These are phyloP conservation scores for Fomes fomentarius DNA, from an alignment of 1,284 basidiomycete genomes.

Conservation along the genomic window DNA sequence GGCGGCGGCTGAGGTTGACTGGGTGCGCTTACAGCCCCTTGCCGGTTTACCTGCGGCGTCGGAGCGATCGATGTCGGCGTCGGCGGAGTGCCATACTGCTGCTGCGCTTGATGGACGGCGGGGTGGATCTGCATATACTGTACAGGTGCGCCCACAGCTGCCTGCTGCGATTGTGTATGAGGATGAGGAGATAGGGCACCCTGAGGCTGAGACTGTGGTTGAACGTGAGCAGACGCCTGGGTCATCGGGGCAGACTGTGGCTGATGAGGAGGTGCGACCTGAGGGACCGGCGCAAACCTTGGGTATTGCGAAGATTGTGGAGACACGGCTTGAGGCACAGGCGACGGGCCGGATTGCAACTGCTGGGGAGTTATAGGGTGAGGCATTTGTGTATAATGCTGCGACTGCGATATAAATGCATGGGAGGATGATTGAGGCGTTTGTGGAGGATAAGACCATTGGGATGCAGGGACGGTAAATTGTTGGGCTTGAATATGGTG, in stretches of 20 bases:
- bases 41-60: too few relatives aligned
- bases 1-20: too few relatives aligned
- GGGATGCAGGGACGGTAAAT: neutral
- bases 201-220: neutral
- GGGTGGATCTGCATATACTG: neutral
- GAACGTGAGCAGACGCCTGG: neutral
- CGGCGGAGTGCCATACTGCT: too few relatives aligned
- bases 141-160: neutral
- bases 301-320: too few relatives aligned
- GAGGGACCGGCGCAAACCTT: too few relatives aligned
- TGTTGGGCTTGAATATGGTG: neutral
- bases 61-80: too few relatives aligned
- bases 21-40: too few relatives aligned
- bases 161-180: neutral
- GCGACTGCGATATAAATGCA: neutral
- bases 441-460: neutral
- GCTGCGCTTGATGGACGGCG: neutral
- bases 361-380: too few relatives aligned
- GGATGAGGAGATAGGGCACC: neutral
- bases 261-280: neutral
- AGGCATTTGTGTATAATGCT: too few relatives aligned
- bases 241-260: neutral
- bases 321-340: too few relatives aligned
- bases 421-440: neutral
- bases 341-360: too few relatives aligned